Evolutionary conservation across 768 basidiomycete genomes (phyloP), one percentile per base, ranked within the genome.

Genomic region (Crepidotus variabilis): DNA sequence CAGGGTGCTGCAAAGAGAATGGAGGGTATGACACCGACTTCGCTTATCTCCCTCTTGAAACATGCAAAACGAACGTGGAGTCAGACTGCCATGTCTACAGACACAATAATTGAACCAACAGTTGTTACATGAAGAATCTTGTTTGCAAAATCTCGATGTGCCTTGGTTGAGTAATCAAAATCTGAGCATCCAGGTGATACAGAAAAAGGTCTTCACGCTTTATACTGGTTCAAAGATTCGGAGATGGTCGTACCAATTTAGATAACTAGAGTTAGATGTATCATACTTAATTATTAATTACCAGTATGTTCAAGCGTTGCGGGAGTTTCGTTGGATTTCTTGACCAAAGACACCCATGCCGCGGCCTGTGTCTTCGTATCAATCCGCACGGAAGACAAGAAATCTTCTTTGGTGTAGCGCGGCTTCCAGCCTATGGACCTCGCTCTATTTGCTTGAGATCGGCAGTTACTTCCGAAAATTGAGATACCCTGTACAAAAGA

Each of bases 1-100:
- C 54, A 94, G 92, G 93, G 93, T n/a, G 88, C 89, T 2, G 94
- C 90, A 14, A 94, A 93, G 69, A 77, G 93, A 23, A 93, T 95
- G 84, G 93, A 95, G 66, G 94, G 94, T 7, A 91, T 95, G 82
- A 96, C 94, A 2, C 93, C 93, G 1, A 79, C 86, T 0, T 83
- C 84, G 0, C 72, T 89, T n/a, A 76, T 92, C 11, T 76, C 77
- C 39, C 67, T 95, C 22, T 72, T 94, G 59, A 82, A 79, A 62
- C 79, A 90, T 65, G 85, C 89, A 6, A 80, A 78, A 58, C 66
- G 75, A 55, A 77, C 72, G 16, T 73, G 70, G 69, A 8, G 22
- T 24, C 20, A 43, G 28, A 46, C 39, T 6, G 14, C 35, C 35
- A 22, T 23, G 6, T 24, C 6, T 33, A 16, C 39, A 16, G 39